Base-by-base conservation (phyloP, 805 yeast species). In the Metschnikowia lachancei region DNA sequence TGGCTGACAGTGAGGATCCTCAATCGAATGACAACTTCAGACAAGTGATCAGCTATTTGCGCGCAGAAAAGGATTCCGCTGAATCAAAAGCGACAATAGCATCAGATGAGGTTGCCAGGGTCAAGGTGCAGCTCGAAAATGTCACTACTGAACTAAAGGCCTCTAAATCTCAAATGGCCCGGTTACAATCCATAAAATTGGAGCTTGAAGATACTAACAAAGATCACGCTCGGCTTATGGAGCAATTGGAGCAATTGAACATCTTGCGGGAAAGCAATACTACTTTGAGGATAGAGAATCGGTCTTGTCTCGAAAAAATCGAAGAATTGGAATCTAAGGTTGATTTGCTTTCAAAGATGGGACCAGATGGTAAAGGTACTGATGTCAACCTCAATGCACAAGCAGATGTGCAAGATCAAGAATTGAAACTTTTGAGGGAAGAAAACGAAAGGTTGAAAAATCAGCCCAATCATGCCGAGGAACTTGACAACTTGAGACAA, bases 11-110 rank as follows among this genome's bases (percentile, higher is more conserved):
- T 10, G 52, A 39, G 6, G 57, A 53, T 7, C 36, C 39, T n/a
- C 42, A 50, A 30, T 22, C 54, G 11, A 52, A 43, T 12, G 70
- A 55, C n/a, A 51, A 66, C 26, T 49, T 67, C 39, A 63, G 63
- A 41, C 82, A 83, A 51, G 74, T 88, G 22, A 66, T 89, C 30
- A 60, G 74, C 1, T 82, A 77, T 56, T 67, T 89, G 47, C 82
- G 91, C 38, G 80, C 84, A 50, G 95, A 87, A 54, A 85, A 83
- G 57, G 95, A 89, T 51, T 70, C 83, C 4, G 72, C 82, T 1
- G 83, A 81, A 39, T 75, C 81, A 8, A 85, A 82, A 55, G 67
- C 57, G 3, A 17, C 50, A 1, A 49, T 54, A 9, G 51, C 62
- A 18, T 60, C 65, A 10, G 78, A 81, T 47, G 94, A 86, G 54